Evolutionary conservation across 2,329 filamentous ascomycete species (phyloP).

Genomic region (Nakataea oryzae): DNA sequence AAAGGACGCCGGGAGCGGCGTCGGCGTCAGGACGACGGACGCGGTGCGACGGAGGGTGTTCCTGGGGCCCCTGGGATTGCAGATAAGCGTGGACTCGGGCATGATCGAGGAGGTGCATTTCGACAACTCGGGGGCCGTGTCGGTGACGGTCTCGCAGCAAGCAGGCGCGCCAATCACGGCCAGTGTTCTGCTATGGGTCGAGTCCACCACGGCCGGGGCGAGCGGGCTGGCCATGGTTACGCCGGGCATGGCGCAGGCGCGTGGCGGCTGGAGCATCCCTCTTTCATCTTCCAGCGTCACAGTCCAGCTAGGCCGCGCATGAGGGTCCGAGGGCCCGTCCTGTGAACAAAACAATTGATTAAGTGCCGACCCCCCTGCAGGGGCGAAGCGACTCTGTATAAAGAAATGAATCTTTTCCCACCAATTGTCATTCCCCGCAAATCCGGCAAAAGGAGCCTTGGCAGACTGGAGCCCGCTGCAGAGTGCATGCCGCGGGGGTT

Average conservation of each 20-base stretch:
- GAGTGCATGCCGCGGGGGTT: background rate
- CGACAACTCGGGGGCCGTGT: background rate
- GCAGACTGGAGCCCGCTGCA: background rate
- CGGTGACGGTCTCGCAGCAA: background rate
- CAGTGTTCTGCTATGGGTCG: background rate
- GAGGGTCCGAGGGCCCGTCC: too few relatives aligned
- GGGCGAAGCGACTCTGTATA: background rate
- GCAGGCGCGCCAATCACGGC: background rate
- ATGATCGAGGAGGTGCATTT: constrained; percentile 26
- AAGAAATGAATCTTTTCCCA: background rate
- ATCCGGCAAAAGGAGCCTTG: background rate
- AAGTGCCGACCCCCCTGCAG: background rate
- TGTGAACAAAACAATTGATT: background rate
- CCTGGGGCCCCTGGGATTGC: constrained; percentile 31
- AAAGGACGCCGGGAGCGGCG: constrained; percentile 5
- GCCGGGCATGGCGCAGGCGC: background rate
- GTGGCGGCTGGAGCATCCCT: background rate
- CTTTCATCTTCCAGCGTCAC: background rate
- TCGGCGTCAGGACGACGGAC: constrained; percentile 30
- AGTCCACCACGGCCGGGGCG: background rate
- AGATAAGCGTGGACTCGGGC: constrained; percentile 30
- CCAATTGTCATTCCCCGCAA: background rate
- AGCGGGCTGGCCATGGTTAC: background rate
- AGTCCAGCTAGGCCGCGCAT: background rate
- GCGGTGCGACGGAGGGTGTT: constrained; percentile 36